Conservation (phyloP, 1,284 basidiomycete species). For the Ceratorhiza oryzae-sativae region DNA sequence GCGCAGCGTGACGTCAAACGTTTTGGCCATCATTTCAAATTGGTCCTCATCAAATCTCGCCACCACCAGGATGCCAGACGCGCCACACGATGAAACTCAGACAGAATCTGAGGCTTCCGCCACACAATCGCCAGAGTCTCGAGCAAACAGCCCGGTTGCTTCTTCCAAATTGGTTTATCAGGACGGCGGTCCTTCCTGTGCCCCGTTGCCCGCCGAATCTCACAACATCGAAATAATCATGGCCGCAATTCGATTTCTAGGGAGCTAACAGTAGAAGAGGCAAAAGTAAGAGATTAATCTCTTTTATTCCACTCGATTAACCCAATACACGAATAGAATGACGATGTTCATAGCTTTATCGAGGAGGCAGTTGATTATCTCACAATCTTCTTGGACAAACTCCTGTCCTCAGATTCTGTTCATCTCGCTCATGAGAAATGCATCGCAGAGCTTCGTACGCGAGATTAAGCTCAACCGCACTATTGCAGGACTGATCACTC, state of each 20-base stretch:
- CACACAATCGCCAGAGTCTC: too few species aligned
- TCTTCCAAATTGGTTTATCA: background rate
- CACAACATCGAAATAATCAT: background rate
- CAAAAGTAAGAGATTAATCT: background rate
- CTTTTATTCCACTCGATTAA: too few species aligned
- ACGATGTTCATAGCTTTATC: background rate
- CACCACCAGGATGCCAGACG: constrained; percentile 13
- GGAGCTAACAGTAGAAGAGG: background rate
- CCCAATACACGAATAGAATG: background rate
- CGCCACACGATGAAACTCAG: constrained; percentile 9
- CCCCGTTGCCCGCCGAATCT: background rate
- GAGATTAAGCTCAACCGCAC: background rate
- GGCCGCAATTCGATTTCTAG: constrained; percentile 8
- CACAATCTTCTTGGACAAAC: background rate
- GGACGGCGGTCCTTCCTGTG: background rate
- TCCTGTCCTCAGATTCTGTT: background rate
- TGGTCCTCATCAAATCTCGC: background rate
- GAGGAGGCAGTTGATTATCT: constrained; percentile 24
- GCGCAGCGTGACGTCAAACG: constrained; percentile 33
- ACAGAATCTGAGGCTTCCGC: constrained; percentile 14
- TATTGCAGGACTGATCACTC: background rate
- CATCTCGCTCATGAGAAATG: background rate
- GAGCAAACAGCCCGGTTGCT: too few species aligned
- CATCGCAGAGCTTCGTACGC: constrained; percentile 11
- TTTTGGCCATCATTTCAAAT: background rate